Conservation (phyloP, 2,329 filamentous ascomycete genomes). For the Ceratocystiopsis minuta region DNA sequence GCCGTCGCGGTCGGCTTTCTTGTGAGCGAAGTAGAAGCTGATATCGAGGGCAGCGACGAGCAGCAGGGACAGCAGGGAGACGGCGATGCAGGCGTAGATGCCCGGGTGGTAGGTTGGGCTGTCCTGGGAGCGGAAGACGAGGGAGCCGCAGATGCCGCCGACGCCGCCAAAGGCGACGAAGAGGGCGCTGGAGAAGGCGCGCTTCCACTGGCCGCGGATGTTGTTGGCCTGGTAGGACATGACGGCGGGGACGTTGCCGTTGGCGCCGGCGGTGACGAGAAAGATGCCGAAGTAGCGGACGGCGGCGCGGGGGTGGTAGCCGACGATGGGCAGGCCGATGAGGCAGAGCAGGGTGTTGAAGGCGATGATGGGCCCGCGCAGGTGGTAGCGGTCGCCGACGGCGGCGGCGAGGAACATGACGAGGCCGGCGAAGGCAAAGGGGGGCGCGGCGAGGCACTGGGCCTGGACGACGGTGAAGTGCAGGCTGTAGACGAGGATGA, state of each 20-base stretch:
- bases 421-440: slow-evolving; percentile 17
- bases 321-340: slow-evolving; percentile 49
- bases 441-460: slow-evolving; percentile 19
- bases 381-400: slow-evolving; percentile 15
- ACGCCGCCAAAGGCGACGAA: slow-evolving; percentile 62
- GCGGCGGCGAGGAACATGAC: slow-evolving; percentile 16
- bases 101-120: slow-evolving; percentile 34
- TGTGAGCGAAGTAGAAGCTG: slow-evolving; percentile 26
- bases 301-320: slow-evolving; percentile 32
- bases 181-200: slow-evolving; percentile 59
- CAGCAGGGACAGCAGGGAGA: slow-evolving; percentile 26
- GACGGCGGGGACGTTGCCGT: slow-evolving; percentile 55
- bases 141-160: slow-evolving; percentile 57
- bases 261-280: slow-evolving; percentile 53
- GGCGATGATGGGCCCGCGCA: slow-evolving; percentile 15
- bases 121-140: slow-evolving; percentile 50
- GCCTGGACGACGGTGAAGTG: slow-evolving; percentile 12
- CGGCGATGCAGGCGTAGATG: slow-evolving; percentile 36
- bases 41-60: slow-evolving; percentile 24
- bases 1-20: slow-evolving; percentile 33
- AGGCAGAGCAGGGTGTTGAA: slow-evolving; percentile 16
- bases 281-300: slow-evolving; percentile 60
- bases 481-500: slow-evolving; percentile 37
- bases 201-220: slow-evolving; percentile 76
- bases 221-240: slow-evolving; percentile 79